Base-by-base conservation (phyloP, 345 rosid species). In the Ceriops tagal region DNA sequence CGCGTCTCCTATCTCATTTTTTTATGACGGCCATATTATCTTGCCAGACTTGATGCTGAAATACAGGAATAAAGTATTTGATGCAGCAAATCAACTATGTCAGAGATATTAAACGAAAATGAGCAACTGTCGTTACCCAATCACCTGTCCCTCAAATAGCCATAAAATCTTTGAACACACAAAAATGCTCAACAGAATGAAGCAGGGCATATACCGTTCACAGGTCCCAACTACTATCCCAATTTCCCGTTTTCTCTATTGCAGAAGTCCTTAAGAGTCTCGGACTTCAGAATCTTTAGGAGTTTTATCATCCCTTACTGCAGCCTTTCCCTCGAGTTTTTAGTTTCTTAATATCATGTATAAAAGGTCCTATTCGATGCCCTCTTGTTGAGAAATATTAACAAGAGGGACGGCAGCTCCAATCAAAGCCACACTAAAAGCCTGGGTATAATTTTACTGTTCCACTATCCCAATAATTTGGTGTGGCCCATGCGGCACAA, bases 1-100 rank as follows among this genome's bases (percentile, higher is more conserved):
- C 58, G 37, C 65, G 28, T 71, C 26, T 61, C 30, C 53, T 53
- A 59, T 20, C 73, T 21, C 39, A 35, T 65, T 32, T 0, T 24
- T 22, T 13, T 15, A 3, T 8, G 21, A 15, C 30, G 13, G 26
- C 13, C 58, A 53, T 21, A 53, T 20, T n/a, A 21, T 53, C 58
- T 53, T 24, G 39, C 39, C 39, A 35, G 39, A 35, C 39, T 35
- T 35, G 39, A 35, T 35, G 46, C 46, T 39, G 13, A 43, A 43
- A 10, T 13, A 43, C 16, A 43, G 4, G 47, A 43, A 43, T 43
- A 43, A 43, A 43, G 16, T 43, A 37, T 37, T 43, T 13, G 18
- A 43, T 43, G 18, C 49, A 43, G 49, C 15, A 43, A 15, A 43
- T 43, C 5, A 0, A 13, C 19, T 43, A 43, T 39, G 47, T 39